Percentiles rank a stretch among this genome's conserved stretches.
These are phyloP conservation scores for Thinopyrum elongatum DNA, from an alignment of 176 grass and related monocot genomes.

Conservation along the genomic window DNA sequence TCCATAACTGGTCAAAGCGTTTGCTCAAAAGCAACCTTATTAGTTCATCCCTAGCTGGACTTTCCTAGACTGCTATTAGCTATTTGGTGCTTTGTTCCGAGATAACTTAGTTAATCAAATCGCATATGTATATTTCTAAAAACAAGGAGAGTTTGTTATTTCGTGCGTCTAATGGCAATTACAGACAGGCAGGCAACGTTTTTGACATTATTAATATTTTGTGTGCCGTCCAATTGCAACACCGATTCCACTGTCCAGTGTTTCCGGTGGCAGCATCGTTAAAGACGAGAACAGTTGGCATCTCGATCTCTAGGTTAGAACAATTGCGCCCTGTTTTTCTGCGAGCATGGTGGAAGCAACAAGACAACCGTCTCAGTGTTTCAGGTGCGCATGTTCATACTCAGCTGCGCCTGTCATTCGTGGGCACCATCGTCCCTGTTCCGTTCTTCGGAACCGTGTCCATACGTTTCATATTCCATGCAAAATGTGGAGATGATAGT, in stretches of 20 bases:
- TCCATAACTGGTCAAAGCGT: neutral
- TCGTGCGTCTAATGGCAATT: neutral
- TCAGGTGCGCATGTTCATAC: neutral
- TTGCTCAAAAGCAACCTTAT: neutral
- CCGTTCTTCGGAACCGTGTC: neutral
- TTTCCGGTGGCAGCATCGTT: conserved; percentile 1
- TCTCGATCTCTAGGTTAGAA: conserved; percentile 31
- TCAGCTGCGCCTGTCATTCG: neutral
- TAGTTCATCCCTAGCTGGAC: neutral
- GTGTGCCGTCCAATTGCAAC: neutral
- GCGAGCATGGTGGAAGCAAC: neutral
- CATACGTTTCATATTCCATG: neutral
- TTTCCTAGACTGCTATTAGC: neutral
- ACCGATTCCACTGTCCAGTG: neutral
- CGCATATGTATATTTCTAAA: neutral
- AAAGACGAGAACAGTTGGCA: conserved; percentile 14
- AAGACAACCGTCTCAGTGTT: conserved; percentile 27
- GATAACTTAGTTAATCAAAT: neutral
- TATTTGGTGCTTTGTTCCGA: neutral
- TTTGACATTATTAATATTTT: neutral
- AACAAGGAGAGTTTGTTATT: neutral
- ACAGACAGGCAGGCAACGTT: neutral
- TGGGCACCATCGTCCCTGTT: neutral
- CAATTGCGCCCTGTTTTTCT: conserved; percentile 23
- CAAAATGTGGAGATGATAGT: neutral